A percentile compares a stretch with the other conserved stretches of the same genome.
phyloP scores from a whole-genome alignment of 1,284 basidiomycete genomes.

The Ganoderma sp. region DNA sequence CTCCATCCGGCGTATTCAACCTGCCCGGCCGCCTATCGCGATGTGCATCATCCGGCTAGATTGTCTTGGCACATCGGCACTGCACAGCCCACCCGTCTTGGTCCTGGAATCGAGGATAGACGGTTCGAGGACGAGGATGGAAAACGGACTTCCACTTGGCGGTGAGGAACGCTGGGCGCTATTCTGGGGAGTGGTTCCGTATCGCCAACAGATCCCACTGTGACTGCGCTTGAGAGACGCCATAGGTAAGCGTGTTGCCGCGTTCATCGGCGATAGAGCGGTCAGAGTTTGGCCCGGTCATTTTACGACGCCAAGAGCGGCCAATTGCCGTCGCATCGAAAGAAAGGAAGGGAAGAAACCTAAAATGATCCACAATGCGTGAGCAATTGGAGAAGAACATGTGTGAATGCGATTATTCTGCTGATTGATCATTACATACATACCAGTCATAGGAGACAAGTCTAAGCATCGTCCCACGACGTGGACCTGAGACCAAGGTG shows the following conservation, averaged over 20 bases:
- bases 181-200: background rate
- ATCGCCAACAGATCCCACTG: background rate
- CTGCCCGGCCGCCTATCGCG: background rate
- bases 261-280: background rate
- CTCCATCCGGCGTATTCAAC: background rate
- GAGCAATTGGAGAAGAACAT: background rate
- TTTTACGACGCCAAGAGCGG: background rate
- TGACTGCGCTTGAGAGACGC: background rate
- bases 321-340: background rate
- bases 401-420: background rate
- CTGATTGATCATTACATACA: background rate
- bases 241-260: background rate
- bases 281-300: background rate
- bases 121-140: background rate
- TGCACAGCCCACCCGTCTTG: conserved; percentile 16
- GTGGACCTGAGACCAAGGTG: background rate
- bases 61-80: conserved; percentile 18
- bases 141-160: background rate
- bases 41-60: conserved; percentile 10
- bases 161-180: background rate
- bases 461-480: background rate
- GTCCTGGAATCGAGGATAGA: background rate
- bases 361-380: background rate
- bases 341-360: background rate
- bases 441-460: background rate